Evolutionary conservation across 768 basidiomycete species (phyloP).

Genomic region (Cubamyces lactineus): DNA sequence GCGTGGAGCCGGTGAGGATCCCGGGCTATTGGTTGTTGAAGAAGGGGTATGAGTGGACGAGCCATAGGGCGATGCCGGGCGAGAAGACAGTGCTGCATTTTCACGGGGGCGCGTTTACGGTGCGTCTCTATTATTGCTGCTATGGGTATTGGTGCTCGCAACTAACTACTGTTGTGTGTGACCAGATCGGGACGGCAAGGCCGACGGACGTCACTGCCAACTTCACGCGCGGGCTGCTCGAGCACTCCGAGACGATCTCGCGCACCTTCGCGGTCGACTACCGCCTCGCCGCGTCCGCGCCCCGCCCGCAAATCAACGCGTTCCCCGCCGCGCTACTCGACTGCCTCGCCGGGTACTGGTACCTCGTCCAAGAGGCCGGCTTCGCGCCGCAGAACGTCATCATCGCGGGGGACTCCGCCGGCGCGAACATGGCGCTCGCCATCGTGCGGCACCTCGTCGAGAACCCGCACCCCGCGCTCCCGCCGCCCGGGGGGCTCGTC

Average conservation of each 20-base stretch:
- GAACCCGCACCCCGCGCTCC: conserved; percentile 42
- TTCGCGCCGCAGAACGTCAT: conserved; percentile 65
- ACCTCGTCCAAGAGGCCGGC: conserved; percentile 61
- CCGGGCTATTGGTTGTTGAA: conserved; percentile 28
- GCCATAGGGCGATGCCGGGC: conserved; percentile 22
- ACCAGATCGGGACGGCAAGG: conserved; percentile 51
- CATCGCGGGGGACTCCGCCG: conserved; percentile 76
- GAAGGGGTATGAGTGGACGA: conserved; percentile 19
- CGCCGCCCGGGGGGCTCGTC: conserved; percentile 48
- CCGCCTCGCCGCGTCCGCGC: conserved; percentile 54
- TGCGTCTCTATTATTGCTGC: neutral
- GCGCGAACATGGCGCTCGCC: conserved; percentile 71
- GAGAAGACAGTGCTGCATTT: conserved; percentile 31
- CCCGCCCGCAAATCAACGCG: conserved; percentile 48
- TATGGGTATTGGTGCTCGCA: neutral
- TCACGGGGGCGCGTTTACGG: conserved; percentile 25
- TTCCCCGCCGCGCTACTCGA: conserved; percentile 82
- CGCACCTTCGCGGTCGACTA: conserved; percentile 72
- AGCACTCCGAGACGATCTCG: conserved; percentile 46
- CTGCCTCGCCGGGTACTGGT: conserved; percentile 71
- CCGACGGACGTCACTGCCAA: conserved; percentile 52
- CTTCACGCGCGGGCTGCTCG: conserved; percentile 51
- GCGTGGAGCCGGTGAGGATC: conserved; percentile 7
- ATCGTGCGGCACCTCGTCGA: conserved; percentile 65
- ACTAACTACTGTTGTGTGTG: too few relatives aligned